Evolutionary conservation across 495 filamentous ascomycete species (phyloP).

Genomic region (Bathelium albidoporum): DNA sequence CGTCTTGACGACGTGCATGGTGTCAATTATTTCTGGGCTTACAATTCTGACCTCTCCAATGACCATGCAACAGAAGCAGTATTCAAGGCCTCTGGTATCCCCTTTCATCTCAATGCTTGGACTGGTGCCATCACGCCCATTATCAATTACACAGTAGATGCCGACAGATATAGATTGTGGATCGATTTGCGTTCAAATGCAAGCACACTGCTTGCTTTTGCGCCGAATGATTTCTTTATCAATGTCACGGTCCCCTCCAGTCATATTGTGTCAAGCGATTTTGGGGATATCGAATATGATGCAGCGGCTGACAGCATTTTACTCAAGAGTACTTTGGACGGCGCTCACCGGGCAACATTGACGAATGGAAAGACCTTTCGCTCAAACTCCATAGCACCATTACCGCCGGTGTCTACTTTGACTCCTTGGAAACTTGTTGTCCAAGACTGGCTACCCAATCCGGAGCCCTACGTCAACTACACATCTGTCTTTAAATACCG

Average conservation of each 20-base stretch:
- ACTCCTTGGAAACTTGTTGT: background rate
- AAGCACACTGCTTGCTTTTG: background rate
- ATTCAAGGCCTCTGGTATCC: background rate
- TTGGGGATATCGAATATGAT: background rate
- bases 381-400: background rate
- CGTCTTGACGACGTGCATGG: background rate
- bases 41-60: background rate
- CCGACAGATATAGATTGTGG: background rate
- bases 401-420: background rate
- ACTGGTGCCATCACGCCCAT: background rate
- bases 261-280: background rate
- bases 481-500: background rate
- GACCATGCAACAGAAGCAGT: background rate
- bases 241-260: background rate
- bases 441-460: background rate
- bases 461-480: background rate
- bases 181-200: background rate
- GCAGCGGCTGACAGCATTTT: background rate
- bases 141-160: background rate
- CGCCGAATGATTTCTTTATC: background rate
- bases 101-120: background rate
- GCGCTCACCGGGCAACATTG: background rate
- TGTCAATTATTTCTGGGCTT: background rate
- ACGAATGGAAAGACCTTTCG: background rate
- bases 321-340: background rate